These are phyloP conservation scores for Nicotiana obtusifolia DNA, from an alignment of 257 asterid genomes.

Conservation along the genomic window DNA sequence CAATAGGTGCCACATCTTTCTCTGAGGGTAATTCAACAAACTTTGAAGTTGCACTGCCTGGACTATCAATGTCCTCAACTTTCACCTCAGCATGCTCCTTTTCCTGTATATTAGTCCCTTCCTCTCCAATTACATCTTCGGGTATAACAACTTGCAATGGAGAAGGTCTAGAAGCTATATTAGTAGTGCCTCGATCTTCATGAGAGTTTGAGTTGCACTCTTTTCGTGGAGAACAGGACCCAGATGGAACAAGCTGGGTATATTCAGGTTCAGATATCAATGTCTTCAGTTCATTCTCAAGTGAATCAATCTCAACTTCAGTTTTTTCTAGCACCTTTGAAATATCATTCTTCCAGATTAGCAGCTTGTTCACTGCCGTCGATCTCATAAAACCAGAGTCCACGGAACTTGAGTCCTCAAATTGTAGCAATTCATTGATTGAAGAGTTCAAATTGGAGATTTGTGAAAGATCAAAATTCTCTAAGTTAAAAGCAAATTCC, in stretches of 20 bases:
- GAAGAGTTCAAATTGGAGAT: constrained; percentile 54
- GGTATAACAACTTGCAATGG: constrained; percentile 39
- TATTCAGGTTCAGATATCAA: constrained; percentile 33
- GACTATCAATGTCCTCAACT: constrained; percentile 67
- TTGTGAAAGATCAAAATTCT: constrained; percentile 54
- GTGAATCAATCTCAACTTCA: constrained; percentile 80
- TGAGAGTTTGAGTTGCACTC: constrained; percentile 35
- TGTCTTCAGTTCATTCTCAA: constrained; percentile 73
- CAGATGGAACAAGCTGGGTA: constrained; percentile 30
- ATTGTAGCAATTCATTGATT: constrained; percentile 55
- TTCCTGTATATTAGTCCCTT: constrained; percentile 25
- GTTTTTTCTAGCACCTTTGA: constrained; percentile 73
- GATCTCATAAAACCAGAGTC: constrained; percentile 52
- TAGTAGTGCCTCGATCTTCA: constrained; percentile 41
- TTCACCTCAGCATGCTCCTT: constrained; percentile 27
- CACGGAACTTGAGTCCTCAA: constrained; percentile 41
- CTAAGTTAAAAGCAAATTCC: constrained; percentile 57
- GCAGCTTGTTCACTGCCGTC: constrained; percentile 63
- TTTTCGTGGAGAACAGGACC: constrained; percentile 36
- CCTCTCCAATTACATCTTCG: constrained; percentile 24
- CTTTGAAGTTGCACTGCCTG: constrained; percentile 76
- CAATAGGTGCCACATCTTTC: constrained; percentile 22
- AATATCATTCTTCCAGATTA: constrained; percentile 59
- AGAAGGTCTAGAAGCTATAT: constrained; percentile 30
- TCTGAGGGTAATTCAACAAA: constrained; percentile 38